A percentile compares a stretch with the other conserved stretches of the same genome.
phyloP scores from a whole-genome alignment of 768 basidiomycete species.

The Termitomyces sp. region DNA sequence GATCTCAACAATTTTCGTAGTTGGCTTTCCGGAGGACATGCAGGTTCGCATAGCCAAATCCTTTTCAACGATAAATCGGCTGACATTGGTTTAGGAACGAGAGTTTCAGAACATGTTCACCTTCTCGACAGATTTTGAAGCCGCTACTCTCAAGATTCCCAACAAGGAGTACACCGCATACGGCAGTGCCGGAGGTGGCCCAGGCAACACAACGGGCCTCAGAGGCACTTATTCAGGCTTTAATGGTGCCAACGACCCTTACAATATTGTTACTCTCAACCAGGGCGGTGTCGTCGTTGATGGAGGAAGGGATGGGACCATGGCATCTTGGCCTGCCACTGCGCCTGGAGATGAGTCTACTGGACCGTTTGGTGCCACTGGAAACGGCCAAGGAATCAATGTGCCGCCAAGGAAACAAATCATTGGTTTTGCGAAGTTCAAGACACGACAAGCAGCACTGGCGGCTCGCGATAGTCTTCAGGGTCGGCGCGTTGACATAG shows the following conservation, averaged over 20 bases:
- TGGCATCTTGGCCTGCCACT: slow-evolving; percentile 61
- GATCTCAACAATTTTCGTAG: slow-evolving; percentile 96
- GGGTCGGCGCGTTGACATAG: slow-evolving; percentile 85
- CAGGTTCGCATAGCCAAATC: slow-evolving; percentile 50
- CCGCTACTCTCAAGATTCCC: slow-evolving; percentile 95
- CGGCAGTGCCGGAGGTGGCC: slow-evolving; percentile 30
- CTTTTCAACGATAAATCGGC: slow-evolving; percentile 9
- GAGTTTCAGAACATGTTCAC: slow-evolving; percentile 99
- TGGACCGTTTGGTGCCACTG: slow-evolving; percentile 27
- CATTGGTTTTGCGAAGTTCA: slow-evolving; percentile 97
- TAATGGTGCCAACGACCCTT: slow-evolving; percentile 68
- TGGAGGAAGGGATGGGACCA: slow-evolving; percentile 64
- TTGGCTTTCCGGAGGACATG: slow-evolving; percentile 99
- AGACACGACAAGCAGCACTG: slow-evolving; percentile 79
- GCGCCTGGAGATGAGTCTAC: slow-evolving; percentile 23
- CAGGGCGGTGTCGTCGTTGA: slow-evolving; percentile 84
- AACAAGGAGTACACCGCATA: slow-evolving; percentile 86
- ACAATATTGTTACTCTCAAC: slow-evolving; percentile 78
- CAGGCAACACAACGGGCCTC: slow-evolving; percentile 12
- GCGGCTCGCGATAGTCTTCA: slow-evolving; percentile 85
- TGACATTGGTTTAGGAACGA: slow-evolving; percentile 64
- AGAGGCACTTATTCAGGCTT: slow-evolving; percentile 21
- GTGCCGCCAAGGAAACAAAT: slow-evolving; percentile 86
- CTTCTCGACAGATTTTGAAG: slow-evolving; percentile 93
- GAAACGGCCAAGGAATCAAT: slow-evolving; percentile 23